Evolutionary conservation across 2,329 filamentous ascomycete genomes (phyloP).

Genomic region (Aspergillus fumigatiaffinis): DNA sequence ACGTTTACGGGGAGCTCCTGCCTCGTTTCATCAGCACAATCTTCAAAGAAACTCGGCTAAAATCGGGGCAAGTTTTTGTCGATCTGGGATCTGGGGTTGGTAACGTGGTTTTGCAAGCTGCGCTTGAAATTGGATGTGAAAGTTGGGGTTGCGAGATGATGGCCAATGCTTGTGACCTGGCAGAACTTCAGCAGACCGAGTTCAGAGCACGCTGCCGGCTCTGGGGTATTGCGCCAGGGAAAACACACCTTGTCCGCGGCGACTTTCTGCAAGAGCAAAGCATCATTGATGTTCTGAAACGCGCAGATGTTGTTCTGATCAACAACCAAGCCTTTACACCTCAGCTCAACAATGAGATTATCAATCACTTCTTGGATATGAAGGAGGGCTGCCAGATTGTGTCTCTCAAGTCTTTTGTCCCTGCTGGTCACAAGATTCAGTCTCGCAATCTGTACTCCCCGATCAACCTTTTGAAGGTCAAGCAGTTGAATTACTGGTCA

Average conservation of each 20-base stretch:
- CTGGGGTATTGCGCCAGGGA: slow-evolving; percentile 80
- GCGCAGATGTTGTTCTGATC: slow-evolving; percentile 91
- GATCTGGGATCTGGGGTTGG: slow-evolving; percentile 94
- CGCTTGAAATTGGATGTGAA: slow-evolving; percentile 87
- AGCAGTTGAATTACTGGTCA: slow-evolving; percentile 66
- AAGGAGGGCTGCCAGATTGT: slow-evolving; percentile 88
- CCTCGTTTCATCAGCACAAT: slow-evolving; percentile 80
- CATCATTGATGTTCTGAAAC: slow-evolving; percentile 70
- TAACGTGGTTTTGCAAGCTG: slow-evolving; percentile 91
- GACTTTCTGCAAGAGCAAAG: slow-evolving; percentile 73
- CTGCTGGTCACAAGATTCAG: slow-evolving; percentile 71
- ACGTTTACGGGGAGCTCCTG: slow-evolving; percentile 90
- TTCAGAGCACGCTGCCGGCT: slow-evolving; percentile 80
- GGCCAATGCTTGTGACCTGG: slow-evolving; percentile 80
- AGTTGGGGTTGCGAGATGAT: slow-evolving; percentile 97
- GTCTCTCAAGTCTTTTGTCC: slow-evolving; percentile 86
- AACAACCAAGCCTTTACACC: slow-evolving; percentile 97
- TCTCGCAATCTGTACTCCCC: slow-evolving; percentile 73
- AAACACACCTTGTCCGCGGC: slow-evolving; percentile 73
- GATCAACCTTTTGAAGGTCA: slow-evolving; percentile 74
- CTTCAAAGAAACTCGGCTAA: slow-evolving; percentile 72
- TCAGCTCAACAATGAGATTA: slow-evolving; percentile 75
- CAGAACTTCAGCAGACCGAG: slow-evolving; percentile 73
- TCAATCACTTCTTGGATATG: slow-evolving; percentile 87
- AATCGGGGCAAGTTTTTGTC: slow-evolving; percentile 81